Conservation (phyloP, 108 stramenopile genomes). For the Stephanodiscus minutulus region DNA sequence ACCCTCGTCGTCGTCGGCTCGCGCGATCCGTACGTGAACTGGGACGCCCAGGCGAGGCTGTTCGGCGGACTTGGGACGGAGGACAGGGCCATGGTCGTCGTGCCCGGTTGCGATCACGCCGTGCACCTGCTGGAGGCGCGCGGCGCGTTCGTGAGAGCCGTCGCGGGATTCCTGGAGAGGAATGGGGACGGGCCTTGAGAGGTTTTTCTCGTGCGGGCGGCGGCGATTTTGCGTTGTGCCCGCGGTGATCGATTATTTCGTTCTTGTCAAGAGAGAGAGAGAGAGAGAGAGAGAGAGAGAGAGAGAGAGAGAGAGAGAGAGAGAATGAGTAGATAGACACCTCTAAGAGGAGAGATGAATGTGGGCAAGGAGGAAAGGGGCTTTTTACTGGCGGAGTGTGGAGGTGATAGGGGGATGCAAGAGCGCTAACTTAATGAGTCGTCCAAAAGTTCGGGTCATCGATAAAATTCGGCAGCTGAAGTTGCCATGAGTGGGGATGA, state of each 20-base stretch:
- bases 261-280: not conserved
- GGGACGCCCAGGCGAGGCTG: slow-evolving; percentile 68
- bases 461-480: too few relatives aligned
- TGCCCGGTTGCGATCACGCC: slow-evolving; percentile 45
- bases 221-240: not conserved
- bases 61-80: slow-evolving; percentile 63
- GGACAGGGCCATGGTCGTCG: slow-evolving; percentile 33
- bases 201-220: not conserved
- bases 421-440: too few relatives aligned
- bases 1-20: slow-evolving; percentile 74
- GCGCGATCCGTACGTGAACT: slow-evolving; percentile 76
- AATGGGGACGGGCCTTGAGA: slow-evolving; percentile 27
- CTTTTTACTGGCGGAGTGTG: too few relatives aligned
- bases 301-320: not conserved
- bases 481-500: too few relatives aligned
- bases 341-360: too few relatives aligned
- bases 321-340: not conserved
- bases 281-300: not conserved
- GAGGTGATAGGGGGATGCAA: too few relatives aligned
- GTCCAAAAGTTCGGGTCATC: too few relatives aligned
- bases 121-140: slow-evolving; percentile 45
- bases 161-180: slow-evolving; percentile 40
- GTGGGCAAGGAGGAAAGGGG: too few relatives aligned
- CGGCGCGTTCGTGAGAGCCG: slow-evolving; percentile 37
- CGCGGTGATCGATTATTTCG: not conserved